Percentiles rank a stretch among this genome's conserved stretches.
Evolutionary conservation across 2,329 filamentous ascomycete genomes (phyloP).

Genomic region (Atkinsonella hypoxylon): DNA sequence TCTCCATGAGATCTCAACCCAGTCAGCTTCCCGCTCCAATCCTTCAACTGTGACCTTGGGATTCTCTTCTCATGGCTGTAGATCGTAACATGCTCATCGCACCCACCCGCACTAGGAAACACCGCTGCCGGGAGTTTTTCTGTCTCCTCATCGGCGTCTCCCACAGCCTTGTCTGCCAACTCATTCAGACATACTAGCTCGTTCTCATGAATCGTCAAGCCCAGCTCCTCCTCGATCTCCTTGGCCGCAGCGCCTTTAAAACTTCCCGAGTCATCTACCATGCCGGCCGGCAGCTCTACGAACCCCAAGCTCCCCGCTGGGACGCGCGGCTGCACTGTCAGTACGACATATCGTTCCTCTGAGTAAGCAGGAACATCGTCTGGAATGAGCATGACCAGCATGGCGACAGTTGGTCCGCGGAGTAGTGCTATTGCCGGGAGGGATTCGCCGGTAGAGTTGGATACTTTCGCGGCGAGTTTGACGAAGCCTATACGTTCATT

Average conservation of each 20-base stretch:
- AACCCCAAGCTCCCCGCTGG: conserved; percentile 42
- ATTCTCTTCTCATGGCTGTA: conserved; percentile 44
- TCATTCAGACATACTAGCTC: conserved; percentile 41
- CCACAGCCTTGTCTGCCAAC: conserved; percentile 24
- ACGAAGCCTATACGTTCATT: conserved; percentile 39
- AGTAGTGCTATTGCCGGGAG: conserved; percentile 45
- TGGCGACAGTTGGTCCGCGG: conserved; percentile 47
- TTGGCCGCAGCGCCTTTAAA: conserved; percentile 46
- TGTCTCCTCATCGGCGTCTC: conserved; percentile 16
- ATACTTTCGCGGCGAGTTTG: conserved; percentile 38
- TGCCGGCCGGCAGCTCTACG: conserved; percentile 45
- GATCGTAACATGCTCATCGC: conserved; percentile 48
- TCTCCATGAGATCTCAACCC: conserved; percentile 46
- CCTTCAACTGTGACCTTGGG: conserved; percentile 33
- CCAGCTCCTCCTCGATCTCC: conserved; percentile 50
- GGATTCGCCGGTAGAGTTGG: conserved; percentile 33
- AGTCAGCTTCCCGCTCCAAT: conserved; percentile 46
- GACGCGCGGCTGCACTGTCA: conserved; percentile 48
- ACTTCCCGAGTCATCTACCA: conserved; percentile 41
- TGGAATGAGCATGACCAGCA: conserved; percentile 45
- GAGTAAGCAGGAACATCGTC: conserved; percentile 29
- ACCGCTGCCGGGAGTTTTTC: conserved; percentile 32
- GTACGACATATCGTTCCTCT: conserved; percentile 41
- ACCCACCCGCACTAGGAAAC: conserved; percentile 47
- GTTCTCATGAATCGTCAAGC: conserved; percentile 35